Conservation (phyloP, 2,329 filamentous ascomycete genomes). For the Phaeosphaeriaceae sp. region DNA sequence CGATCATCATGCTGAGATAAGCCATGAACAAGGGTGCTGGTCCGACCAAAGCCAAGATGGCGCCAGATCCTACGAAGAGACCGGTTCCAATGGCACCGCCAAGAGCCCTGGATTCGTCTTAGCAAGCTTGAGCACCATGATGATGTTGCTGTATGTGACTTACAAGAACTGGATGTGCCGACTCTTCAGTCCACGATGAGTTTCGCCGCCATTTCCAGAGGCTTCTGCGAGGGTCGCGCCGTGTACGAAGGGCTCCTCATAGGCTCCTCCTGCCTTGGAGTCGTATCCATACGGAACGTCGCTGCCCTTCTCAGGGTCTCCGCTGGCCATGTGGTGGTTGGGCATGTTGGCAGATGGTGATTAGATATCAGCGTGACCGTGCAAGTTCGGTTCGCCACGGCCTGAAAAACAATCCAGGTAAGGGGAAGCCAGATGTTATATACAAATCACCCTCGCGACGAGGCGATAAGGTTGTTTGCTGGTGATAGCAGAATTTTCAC, state of each 20-base stretch:
- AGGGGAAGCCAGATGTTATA: slow-evolving; percentile 8
- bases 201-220: slow-evolving; percentile 39
- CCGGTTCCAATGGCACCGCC: slow-evolving; percentile 62
- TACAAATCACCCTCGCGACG: slow-evolving; percentile 8
- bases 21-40: slow-evolving; percentile 48
- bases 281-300: slow-evolving; percentile 25
- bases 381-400: slow-evolving; percentile 3
- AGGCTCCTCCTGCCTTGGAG: slow-evolving; percentile 12
- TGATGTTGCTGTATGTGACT: slow-evolving; percentile 1
- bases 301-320: slow-evolving; percentile 35
- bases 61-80: slow-evolving; percentile 45
- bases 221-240: slow-evolving; percentile 38
- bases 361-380: background rate
- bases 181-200: slow-evolving; percentile 46
- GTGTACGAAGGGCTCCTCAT: slow-evolving; percentile 34
- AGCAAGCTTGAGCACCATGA: background rate
- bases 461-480: background rate
- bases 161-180: slow-evolving; percentile 49
- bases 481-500: slow-evolving; percentile 20
- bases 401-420: background rate
- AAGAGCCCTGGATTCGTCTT: slow-evolving; percentile 57
- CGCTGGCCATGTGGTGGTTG: slow-evolving; percentile 25
- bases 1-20: slow-evolving; percentile 47
- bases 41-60: slow-evolving; percentile 40
- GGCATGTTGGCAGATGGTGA: slow-evolving; percentile 20